Conservation (phyloP, 306 rosid genomes). For the Quercus bicolor region DNA sequence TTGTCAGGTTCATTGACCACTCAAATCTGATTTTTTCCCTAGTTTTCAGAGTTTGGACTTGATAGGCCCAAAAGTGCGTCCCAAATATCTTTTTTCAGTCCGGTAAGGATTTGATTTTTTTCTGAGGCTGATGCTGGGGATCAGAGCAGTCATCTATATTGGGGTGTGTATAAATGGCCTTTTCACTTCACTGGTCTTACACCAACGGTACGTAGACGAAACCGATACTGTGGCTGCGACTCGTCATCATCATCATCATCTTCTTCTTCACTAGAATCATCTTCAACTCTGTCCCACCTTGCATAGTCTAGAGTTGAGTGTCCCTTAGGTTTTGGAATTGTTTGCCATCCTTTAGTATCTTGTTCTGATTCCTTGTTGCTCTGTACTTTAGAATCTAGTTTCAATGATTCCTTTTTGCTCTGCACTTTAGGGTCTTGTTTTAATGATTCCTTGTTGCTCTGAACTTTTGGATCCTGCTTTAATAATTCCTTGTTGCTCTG, state of each 20-base stretch:
- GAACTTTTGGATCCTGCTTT: conserved; percentile 46
- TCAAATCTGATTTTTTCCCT: background rate
- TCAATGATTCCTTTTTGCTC: conserved; percentile 20
- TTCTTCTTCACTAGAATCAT: conserved; percentile 83
- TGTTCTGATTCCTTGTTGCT: conserved; percentile 32
- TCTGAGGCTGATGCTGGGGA: background rate
- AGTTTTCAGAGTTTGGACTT: conserved; percentile 9
- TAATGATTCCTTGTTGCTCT: background rate
- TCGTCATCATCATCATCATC: conserved; percentile 60
- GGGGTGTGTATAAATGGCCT: background rate
- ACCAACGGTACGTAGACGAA: conserved; percentile 76
- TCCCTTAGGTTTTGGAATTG: conserved; percentile 95
- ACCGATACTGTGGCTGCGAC: conserved; percentile 65
- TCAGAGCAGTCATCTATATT: conserved; percentile 8
- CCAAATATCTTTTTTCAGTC: conserved; percentile 1
- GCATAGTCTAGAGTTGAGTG: conserved; percentile 85
- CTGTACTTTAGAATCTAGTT: conserved; percentile 20
- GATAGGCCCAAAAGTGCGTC: conserved; percentile 15
- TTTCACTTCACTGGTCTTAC: conserved; percentile 74
- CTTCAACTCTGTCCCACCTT: conserved; percentile 91
- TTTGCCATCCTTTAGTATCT: conserved; percentile 73
- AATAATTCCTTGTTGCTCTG: conserved; percentile 27
- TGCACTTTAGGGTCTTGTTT: conserved; percentile 18
- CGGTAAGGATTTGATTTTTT: background rate
- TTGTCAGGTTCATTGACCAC: background rate